Evolutionary conservation across 768 basidiomycete species (phyloP).

Genomic region (Boletus rubroflammeus): DNA sequence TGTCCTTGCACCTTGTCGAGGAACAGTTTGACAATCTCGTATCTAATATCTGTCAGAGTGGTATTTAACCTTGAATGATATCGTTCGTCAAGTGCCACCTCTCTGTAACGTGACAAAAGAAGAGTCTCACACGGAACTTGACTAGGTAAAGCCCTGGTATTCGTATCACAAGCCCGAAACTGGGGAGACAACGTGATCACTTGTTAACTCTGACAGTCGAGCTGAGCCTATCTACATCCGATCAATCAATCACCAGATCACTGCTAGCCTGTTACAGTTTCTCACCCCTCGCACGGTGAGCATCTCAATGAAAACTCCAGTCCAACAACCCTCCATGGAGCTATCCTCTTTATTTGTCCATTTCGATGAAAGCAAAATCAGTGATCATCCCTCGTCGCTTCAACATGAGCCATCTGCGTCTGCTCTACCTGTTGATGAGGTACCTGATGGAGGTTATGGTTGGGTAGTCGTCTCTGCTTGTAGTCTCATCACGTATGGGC

Average conservation of each 20-base stretch:
- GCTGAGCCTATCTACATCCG: too few relatives aligned
- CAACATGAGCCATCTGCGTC: background rate
- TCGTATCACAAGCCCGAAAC: too few relatives aligned
- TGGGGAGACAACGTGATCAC: too few relatives aligned
- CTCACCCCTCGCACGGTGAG: background rate
- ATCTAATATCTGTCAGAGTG: background rate
- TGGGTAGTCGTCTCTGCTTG: constrained; percentile 33
- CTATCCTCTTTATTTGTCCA: background rate
- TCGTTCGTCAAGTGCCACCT: background rate
- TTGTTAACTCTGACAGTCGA: too few relatives aligned
- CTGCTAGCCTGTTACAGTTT: too few relatives aligned
- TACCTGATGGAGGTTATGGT: constrained; percentile 33
- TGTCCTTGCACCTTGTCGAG: background rate
- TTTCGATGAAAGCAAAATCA: background rate
- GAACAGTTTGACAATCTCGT: background rate
- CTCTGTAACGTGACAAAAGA: too few relatives aligned
- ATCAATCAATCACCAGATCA: too few relatives aligned
- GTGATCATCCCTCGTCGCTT: background rate
- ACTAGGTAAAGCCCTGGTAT: too few relatives aligned
- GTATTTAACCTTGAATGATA: constrained; percentile 1
- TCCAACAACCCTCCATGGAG: background rate
- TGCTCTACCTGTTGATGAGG: constrained; percentile 4
- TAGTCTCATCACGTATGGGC: constrained; percentile 24
- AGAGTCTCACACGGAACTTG: too few relatives aligned
- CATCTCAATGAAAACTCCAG: background rate